Base-by-base conservation (phyloP, 78 protist species). In the Dictyostelium capitatum region DNA sequence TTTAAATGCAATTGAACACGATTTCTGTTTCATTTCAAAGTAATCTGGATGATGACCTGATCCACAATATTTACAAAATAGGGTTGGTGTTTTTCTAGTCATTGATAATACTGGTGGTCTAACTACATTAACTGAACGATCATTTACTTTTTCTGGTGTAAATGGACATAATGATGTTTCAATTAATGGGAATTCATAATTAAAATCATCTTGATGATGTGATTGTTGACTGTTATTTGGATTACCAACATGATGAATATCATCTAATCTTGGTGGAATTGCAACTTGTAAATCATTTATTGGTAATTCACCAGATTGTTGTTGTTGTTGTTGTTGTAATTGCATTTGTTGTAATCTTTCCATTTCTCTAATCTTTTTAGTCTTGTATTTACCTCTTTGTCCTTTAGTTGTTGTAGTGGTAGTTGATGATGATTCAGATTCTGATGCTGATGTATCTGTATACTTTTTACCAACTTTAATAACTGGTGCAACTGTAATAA, bases 61-160 rank as follows among this genome's bases (percentile, higher is more conserved):
- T 8, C 93, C 93, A 73, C 93, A 87, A 51, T 64, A 87, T 65
- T 77, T 87, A 56, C 93, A 87, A 65, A 64, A 87, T 25, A 77
- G 77, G 0, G 80, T 12, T 59, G 93, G 93, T 20, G 93, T 75
- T 77, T 87, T 87, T 46, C 78, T 87, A 10, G 50, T 20, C 23
- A 82, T 28, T 72, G 30, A 41, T 30, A n/a, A 37, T 20, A 41
- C 14, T 10, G 43, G n/a, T 19, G 28, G 15, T 20, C 46, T 11
- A n/a, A 15, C 46, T 30, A 43, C 8, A 32, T 12, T 32, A 32
- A 37, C 17, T 37, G 32, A 19, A 1, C 19, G 25, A 14, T 69
- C 77, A 69, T 37, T 69, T 37, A 37, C 48, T 41, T 12, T 28
- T 74, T 46, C 51, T 0, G 57, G 64, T 28, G 82, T 50, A 23